These are phyloP conservation scores for Tremella yokohamensis DNA, from an alignment of 768 basidiomycete genomes.

Conservation along the genomic window DNA sequence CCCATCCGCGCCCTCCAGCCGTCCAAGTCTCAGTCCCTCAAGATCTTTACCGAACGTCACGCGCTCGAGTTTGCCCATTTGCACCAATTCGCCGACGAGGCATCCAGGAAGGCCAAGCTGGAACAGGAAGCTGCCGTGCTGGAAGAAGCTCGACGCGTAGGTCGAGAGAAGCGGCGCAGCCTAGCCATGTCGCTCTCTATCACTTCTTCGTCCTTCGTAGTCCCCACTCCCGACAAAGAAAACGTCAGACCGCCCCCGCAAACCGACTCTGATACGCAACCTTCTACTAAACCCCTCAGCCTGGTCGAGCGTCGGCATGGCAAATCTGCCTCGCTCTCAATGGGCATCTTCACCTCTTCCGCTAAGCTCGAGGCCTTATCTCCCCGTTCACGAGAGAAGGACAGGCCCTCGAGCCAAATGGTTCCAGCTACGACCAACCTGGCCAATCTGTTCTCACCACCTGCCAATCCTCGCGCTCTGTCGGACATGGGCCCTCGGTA, in stretches of 20 bases:
- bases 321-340: constrained; percentile 2
- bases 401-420: background rate
- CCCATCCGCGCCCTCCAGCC: background rate
- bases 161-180: constrained; percentile 24
- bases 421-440: background rate
- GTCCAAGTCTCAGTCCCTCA: constrained; percentile 4
- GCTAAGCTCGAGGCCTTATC: background rate
- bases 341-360: background rate
- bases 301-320: constrained; percentile 1
- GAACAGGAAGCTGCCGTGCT: constrained; percentile 18
- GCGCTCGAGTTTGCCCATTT: constrained; percentile 33
- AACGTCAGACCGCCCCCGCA: background rate
- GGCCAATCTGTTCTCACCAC: background rate
- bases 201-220: background rate
- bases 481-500: background rate
- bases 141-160: constrained; percentile 25
- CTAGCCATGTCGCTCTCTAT: constrained; percentile 8
- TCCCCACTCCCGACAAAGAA: background rate
- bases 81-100: constrained; percentile 14
- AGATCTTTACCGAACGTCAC: constrained; percentile 30
- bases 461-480: background rate
- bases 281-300: background rate
- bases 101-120: constrained; percentile 14
- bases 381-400: background rate
- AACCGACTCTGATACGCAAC: background rate